Conservation (phyloP, 345 rosid genomes). For the Euphorbia peplus region DNA sequence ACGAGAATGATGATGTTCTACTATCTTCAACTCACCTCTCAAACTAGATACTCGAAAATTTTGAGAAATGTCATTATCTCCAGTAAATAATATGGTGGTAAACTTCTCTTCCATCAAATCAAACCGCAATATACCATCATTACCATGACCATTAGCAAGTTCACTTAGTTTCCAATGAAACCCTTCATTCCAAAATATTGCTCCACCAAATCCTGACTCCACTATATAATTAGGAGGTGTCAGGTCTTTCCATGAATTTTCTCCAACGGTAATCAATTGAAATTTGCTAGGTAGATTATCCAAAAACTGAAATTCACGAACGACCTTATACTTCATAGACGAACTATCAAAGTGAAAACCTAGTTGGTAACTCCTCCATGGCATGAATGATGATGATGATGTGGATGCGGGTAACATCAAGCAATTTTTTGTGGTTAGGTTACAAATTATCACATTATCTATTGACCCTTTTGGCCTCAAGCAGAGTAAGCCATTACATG, state of each 20-base stretch:
- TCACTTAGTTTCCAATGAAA: constrained; percentile 11
- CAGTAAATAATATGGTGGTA: background rate
- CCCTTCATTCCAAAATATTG: background rate
- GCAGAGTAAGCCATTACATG: constrained; percentile 5
- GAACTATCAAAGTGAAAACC: background rate
- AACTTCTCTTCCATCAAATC: background rate
- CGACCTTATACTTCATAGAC: background rate
- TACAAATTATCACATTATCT: background rate
- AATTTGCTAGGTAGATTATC: background rate
- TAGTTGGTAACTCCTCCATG: background rate
- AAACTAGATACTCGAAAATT: background rate
- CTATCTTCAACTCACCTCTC: background rate
- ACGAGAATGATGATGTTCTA: background rate
- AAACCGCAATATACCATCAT: background rate
- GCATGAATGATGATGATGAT: background rate
- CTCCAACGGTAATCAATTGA: background rate
- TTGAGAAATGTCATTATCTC: background rate
- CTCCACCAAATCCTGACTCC: background rate
- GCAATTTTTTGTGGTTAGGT: background rate
- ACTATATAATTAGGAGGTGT: background rate
- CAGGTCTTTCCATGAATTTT: background rate
- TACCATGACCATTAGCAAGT: background rate
- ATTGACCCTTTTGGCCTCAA: background rate
- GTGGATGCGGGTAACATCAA: background rate
- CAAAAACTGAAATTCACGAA: background rate